These are phyloP conservation scores for Saccharomycopsis babjevae DNA, from an alignment of 805 yeast species.

Conservation along the genomic window DNA sequence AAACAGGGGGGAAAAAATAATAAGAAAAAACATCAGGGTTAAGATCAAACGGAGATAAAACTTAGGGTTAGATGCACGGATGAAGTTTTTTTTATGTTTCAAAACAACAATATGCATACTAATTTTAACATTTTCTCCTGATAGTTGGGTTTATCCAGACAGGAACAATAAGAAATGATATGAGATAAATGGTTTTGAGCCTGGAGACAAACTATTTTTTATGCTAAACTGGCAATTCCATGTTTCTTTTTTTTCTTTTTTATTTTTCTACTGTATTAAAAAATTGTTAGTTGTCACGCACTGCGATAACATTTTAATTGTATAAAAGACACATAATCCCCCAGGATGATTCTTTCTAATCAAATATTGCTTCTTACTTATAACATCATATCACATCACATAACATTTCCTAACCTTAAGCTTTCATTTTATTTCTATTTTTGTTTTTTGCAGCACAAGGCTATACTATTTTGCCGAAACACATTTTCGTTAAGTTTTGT, in stretches of 20 bases:
- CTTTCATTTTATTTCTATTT: too few relatives aligned
- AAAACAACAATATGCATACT: not conserved
- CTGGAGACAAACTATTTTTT: not conserved
- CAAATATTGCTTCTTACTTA: not conserved
- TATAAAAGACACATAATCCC: constrained; percentile 1
- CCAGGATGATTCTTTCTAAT: not conserved
- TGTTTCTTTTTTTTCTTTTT: not conserved
- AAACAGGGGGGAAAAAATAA: not conserved
- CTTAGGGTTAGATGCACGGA: not conserved
- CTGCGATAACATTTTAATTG: not conserved
- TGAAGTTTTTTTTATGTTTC: not conserved
- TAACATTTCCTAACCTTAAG: too few relatives aligned
- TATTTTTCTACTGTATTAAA: not conserved
- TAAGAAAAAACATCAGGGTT: not conserved
- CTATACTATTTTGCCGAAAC: too few relatives aligned
- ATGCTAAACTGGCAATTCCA: not conserved
- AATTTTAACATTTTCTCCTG: not conserved
- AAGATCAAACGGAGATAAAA: not conserved
- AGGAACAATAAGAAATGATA: not conserved
- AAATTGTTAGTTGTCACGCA: too few relatives aligned
- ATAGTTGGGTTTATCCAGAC: not conserved
- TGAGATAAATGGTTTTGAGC: not conserved
- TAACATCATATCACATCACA: too few relatives aligned
- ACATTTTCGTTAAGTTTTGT: too few relatives aligned
- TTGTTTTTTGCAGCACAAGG: too few relatives aligned